Conservation (phyloP, 805 yeast genomes). For the Torulaspora indica region DNA sequence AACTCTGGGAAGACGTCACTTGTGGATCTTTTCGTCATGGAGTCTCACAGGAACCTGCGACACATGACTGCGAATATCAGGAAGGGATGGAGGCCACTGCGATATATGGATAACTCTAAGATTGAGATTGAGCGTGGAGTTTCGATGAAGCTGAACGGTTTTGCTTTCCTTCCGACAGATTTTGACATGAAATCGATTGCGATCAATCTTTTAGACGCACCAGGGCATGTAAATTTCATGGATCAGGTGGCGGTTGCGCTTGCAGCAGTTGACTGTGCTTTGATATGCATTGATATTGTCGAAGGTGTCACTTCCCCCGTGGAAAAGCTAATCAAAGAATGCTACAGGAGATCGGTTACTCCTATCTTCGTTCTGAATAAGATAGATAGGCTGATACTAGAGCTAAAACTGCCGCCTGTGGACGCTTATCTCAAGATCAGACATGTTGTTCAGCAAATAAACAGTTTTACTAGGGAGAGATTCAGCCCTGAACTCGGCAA, state of each 20-base stretch:
- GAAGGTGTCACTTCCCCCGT: constrained; percentile 72
- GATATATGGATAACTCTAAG: constrained; percentile 68
- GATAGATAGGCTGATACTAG: constrained; percentile 78
- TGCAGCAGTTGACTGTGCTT: constrained; percentile 57
- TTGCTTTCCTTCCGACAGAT: constrained; percentile 56
- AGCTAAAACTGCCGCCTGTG: constrained; percentile 64
- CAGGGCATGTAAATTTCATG: constrained; percentile 83
- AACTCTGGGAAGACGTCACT: constrained; percentile 85
- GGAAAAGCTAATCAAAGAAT: constrained; percentile 49
- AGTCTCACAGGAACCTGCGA: constrained; percentile 52
- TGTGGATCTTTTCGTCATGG: constrained; percentile 59
- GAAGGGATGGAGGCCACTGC: constrained; percentile 42
- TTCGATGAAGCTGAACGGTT: constrained; percentile 57
- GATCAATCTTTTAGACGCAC: constrained; percentile 72
- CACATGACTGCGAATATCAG: constrained; percentile 29
- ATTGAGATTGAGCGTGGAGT: constrained; percentile 69
- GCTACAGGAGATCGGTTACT: constrained; percentile 47
- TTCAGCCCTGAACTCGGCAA: constrained; percentile 61
- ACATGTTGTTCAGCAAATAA: constrained; percentile 58
- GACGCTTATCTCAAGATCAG: constrained; percentile 70
- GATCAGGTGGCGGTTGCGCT: constrained; percentile 66
- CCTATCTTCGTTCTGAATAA: constrained; percentile 69
- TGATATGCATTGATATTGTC: constrained; percentile 73
- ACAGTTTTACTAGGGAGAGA: constrained; percentile 43
- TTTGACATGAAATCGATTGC: constrained; percentile 50